A percentile compares a stretch with the other conserved stretches of the same genome.
phyloP scores from a whole-genome alignment of 1,284 basidiomycete genomes.

The Coniferiporia sulphurascens region DNA sequence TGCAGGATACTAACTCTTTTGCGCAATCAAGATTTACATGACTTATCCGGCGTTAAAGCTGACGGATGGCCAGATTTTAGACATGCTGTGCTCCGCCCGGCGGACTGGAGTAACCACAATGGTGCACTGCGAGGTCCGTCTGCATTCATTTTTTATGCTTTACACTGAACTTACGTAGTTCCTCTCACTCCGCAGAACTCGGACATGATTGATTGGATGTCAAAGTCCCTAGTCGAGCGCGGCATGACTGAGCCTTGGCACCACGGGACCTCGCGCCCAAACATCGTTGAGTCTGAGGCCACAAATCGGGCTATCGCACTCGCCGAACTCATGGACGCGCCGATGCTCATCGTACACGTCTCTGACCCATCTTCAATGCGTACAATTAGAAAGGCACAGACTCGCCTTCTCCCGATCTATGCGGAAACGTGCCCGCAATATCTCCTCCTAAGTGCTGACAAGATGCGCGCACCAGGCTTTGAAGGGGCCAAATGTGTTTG shows the following conservation, averaged over 20 bases:
- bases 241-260: slow-evolving; percentile 24
- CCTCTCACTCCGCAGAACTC: slow-evolving; percentile 19
- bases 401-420: slow-evolving; percentile 24
- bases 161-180: not conserved
- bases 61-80: slow-evolving; percentile 22
- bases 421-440: slow-evolving; percentile 26
- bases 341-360: slow-evolving; percentile 25
- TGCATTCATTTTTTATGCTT: not conserved
- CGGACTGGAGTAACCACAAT: slow-evolving; percentile 24
- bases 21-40: slow-evolving; percentile 19
- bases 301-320: slow-evolving; percentile 24
- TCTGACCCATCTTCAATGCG: slow-evolving; percentile 20
- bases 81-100: slow-evolving; percentile 23
- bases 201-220: slow-evolving; percentile 25
- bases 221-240: slow-evolving; percentile 20
- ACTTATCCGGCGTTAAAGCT: slow-evolving; percentile 23
- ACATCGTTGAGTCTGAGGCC: slow-evolving; percentile 24
- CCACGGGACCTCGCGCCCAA: slow-evolving; percentile 24
- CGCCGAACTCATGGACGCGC: slow-evolving; percentile 26
- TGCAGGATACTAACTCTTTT: not conserved
- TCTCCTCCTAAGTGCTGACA: slow-evolving; percentile 21
- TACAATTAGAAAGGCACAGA: slow-evolving; percentile 23
- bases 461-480: slow-evolving; percentile 21
- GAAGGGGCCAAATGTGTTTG: slow-evolving; percentile 25
- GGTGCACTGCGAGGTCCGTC: slow-evolving; percentile 18